Conservation (phyloP, 2,329 filamentous ascomycete genomes). For the Xylaria sp. region DNA sequence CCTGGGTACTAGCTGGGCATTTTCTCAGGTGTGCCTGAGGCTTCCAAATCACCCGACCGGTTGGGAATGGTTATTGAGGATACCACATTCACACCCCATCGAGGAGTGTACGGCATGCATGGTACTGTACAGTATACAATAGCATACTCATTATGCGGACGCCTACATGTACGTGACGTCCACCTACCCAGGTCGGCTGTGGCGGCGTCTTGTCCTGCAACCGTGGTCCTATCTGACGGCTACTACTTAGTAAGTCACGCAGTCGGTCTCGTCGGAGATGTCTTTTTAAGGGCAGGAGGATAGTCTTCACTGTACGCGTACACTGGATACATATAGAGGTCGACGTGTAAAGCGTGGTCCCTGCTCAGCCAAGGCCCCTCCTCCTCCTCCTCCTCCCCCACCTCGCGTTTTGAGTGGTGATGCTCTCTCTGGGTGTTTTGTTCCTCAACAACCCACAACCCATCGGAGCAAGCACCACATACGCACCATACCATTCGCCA, state of each 20-base stretch:
- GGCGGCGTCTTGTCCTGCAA: too few relatives aligned
- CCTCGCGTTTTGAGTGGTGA: background rate
- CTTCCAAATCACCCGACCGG: constrained; percentile 15
- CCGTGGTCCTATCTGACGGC: too few relatives aligned
- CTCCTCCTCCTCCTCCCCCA: background rate
- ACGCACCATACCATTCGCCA: background rate
- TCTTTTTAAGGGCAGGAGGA: constrained; percentile 13
- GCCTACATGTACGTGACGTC: too few relatives aligned
- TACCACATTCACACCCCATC: too few relatives aligned
- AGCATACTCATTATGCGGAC: too few relatives aligned
- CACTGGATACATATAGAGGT: too few relatives aligned
- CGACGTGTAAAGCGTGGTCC: too few relatives aligned
- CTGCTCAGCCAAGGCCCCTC: background rate
- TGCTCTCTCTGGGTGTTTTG: background rate
- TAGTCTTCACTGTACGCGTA: too few relatives aligned
- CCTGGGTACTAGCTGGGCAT: background rate
- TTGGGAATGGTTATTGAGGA: background rate
- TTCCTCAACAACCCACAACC: background rate
- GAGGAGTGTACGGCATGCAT: too few relatives aligned
- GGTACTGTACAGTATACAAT: too few relatives aligned
- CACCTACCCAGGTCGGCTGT: too few relatives aligned
- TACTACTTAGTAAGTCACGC: too few relatives aligned
- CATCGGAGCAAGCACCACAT: background rate
- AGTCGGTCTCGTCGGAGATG: constrained; percentile 10
- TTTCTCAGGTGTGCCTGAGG: background rate